Evolutionary conservation across 2,329 filamentous ascomycete genomes (phyloP).

Genomic region (Talaromyces sp.): DNA sequence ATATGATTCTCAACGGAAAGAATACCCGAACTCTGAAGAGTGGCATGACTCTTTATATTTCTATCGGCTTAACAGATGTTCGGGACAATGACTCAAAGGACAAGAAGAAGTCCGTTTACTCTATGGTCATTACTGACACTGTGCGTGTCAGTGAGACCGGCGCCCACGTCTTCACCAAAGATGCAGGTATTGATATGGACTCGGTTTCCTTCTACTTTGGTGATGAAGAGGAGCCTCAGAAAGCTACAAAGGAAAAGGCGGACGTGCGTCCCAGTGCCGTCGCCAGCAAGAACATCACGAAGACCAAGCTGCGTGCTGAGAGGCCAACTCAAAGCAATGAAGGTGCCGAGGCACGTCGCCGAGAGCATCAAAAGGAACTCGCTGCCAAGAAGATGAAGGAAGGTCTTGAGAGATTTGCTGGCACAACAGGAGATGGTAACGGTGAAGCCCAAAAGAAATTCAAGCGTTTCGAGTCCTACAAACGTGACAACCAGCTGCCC

Average conservation of each 20-base stretch:
- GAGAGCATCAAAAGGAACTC: constrained; percentile 87
- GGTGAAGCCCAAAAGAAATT: constrained; percentile 96
- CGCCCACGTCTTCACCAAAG: constrained; percentile 82
- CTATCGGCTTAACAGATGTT: constrained; percentile 83
- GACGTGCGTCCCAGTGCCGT: constrained; percentile 77
- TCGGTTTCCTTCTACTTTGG: constrained; percentile 98
- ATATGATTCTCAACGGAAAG: constrained; percentile 80
- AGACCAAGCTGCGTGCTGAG: constrained; percentile 85
- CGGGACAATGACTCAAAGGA: constrained; percentile 82
- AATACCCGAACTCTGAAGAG: constrained; percentile 79
- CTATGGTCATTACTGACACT: constrained; percentile 85
- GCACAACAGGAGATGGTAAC: constrained; percentile 77
- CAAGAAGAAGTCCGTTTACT: constrained; percentile 84
- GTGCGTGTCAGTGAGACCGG: constrained; percentile 69
- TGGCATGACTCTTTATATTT: constrained; percentile 92
- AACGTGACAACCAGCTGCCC: constrained; percentile 92
- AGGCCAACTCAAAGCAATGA: constrained; percentile 83
- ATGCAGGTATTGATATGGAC: constrained; percentile 85
- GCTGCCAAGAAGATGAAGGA: constrained; percentile 84
- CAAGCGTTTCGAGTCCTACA: constrained; percentile 98
- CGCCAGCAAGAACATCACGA: constrained; percentile 91
- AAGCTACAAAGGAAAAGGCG: constrained; percentile 77
- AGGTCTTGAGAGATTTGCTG: constrained; percentile 77
- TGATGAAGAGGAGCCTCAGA: constrained; percentile 77
- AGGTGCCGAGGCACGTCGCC: constrained; percentile 77